These are phyloP conservation scores for Fragaria ananassa DNA, from an alignment of 306 rosid genomes.

Conservation along the genomic window DNA sequence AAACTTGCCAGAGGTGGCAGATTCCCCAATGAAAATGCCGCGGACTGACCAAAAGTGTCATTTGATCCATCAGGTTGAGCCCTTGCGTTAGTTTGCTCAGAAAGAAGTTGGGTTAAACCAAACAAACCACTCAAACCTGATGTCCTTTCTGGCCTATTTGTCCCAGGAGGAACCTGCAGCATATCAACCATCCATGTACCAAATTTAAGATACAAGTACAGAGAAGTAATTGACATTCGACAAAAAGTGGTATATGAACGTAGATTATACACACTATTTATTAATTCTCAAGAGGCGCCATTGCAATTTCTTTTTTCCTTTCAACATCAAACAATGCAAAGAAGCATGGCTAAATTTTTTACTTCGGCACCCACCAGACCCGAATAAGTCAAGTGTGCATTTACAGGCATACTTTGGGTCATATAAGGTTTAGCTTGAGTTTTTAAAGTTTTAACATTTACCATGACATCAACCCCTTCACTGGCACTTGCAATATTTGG, in stretches of 20 bases:
- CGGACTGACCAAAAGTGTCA: slow-evolving; percentile 50
- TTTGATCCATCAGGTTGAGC: slow-evolving; percentile 51
- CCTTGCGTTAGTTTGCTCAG: slow-evolving; percentile 55
- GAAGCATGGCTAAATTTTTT: neutral
- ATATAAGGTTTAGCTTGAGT: slow-evolving; percentile 15
- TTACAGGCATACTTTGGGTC: neutral
- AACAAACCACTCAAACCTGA: slow-evolving; percentile 48
- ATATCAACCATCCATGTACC: slow-evolving; percentile 34
- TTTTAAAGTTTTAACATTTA: slow-evolving; percentile 21
- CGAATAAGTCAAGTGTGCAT: neutral
- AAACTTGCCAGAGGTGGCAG: slow-evolving; percentile 72
- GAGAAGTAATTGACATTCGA: neutral
- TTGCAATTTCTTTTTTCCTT: neutral
- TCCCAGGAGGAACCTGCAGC: slow-evolving; percentile 62
- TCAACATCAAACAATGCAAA: neutral
- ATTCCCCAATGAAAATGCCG: slow-evolving; percentile 64
- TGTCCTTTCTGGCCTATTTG: slow-evolving; percentile 62
- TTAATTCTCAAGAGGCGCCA: neutral
- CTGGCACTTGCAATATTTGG: slow-evolving; percentile 51
- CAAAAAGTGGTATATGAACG: neutral
- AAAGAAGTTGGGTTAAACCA: slow-evolving; percentile 49
- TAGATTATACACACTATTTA: neutral
- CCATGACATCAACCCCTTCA: slow-evolving; percentile 79
- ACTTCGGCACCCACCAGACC: neutral
- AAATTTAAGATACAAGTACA: slow-evolving; percentile 7